Conservation (phyloP, 2,329 filamentous ascomycete species). For the Sporothrix variecibatus region DNA sequence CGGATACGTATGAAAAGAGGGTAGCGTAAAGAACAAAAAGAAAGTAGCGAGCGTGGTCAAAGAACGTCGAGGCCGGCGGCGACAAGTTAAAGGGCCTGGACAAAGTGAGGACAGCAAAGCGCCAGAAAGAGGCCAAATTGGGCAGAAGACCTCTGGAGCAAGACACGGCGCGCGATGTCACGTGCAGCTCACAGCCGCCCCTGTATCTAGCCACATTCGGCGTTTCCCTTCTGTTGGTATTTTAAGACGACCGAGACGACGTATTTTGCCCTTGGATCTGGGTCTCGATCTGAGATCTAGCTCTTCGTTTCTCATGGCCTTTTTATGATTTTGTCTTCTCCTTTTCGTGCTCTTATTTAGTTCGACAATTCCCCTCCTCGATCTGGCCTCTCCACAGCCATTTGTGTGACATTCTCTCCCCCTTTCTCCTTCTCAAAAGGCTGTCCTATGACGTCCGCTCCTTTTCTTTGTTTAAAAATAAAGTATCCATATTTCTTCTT, state of each 20-base stretch:
- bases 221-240: neutral
- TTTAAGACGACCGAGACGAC: too few relatives aligned
- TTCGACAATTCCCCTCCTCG: neutral
- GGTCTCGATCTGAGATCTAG: neutral
- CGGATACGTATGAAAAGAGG: neutral
- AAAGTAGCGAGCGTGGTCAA: neutral
- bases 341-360: neutral
- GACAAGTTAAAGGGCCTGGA: neutral
- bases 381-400: neutral
- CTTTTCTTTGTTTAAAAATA: conserved; percentile 3
- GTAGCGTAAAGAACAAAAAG: neutral
- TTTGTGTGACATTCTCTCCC: neutral
- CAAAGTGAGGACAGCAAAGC: conserved; percentile 6
- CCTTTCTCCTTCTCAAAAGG: neutral
- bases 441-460: conserved; percentile 5
- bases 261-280: neutral
- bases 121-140: neutral
- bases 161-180: conserved; percentile 14
- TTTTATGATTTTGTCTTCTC: neutral
- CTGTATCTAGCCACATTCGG: conserved; percentile 8
- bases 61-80: neutral
- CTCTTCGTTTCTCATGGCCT: neutral
- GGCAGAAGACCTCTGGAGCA: neutral
- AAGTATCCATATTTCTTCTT: conserved; percentile 1
- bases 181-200: neutral